Percentiles rank a stretch among this genome's conserved stretches.
phyloP scores from a whole-genome alignment of 345 rosid genomes.

The Populus alba region DNA sequence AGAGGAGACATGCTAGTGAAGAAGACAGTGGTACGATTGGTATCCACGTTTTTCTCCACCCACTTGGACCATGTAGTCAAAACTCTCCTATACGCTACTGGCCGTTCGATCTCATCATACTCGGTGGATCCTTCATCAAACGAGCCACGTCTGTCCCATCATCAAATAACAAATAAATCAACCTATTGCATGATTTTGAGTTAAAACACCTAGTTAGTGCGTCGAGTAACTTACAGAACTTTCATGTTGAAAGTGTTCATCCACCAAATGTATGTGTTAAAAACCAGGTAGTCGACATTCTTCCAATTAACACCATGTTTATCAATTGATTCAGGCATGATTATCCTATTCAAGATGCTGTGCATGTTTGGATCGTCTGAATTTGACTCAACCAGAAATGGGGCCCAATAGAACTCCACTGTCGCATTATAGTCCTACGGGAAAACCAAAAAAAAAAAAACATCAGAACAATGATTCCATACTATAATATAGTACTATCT shows the following conservation, averaged over 20 bases:
- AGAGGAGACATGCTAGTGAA: slow-evolving; percentile 89
- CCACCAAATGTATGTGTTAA: slow-evolving; percentile 96
- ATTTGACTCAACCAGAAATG: slow-evolving; percentile 89
- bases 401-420: slow-evolving; percentile 89
- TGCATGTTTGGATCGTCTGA: slow-evolving; percentile 80
- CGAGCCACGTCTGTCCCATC: slow-evolving; percentile 70
- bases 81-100: slow-evolving; percentile 60
- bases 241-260: slow-evolving; percentile 62
- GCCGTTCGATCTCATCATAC: slow-evolving; percentile 59
- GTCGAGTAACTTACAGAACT: slow-evolving; percentile 51
- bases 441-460: not conserved
- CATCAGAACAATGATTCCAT: not conserved
- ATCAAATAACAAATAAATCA: slow-evolving; percentile 7
- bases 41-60: slow-evolving; percentile 72
- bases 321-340: slow-evolving; percentile 71
- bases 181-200: not conserved
- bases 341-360: slow-evolving; percentile 61
- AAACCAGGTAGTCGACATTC: slow-evolving; percentile 61
- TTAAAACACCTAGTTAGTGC: not conserved
- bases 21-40: slow-evolving; percentile 74
- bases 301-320: slow-evolving; percentile 87
- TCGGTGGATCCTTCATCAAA: slow-evolving; percentile 74
- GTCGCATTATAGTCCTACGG: slow-evolving; percentile 77
- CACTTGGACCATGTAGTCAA: slow-evolving; percentile 92
- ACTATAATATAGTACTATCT: too few species aligned